Base-by-base conservation (phyloP, 192 early-diverging fungal genomes). In the Coemansia sp. region DNA sequence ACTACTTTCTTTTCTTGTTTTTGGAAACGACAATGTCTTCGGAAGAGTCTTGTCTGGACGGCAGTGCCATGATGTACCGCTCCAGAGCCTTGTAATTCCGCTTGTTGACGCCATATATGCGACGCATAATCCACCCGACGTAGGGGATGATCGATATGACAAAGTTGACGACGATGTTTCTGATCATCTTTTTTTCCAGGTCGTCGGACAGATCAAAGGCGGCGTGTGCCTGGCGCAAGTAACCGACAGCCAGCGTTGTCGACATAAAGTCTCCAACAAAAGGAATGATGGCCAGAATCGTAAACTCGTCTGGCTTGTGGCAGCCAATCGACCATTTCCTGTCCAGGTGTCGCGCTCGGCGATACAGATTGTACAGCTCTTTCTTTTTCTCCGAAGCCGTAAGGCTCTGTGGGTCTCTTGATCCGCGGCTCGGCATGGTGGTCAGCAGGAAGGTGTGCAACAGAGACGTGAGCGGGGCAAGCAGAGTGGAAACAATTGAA, bases 51-150 rank as follows among this genome's bases (percentile, higher is more conserved):
- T 48, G 10, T 33, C 55, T 62, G 16, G 55, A 25, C 10, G 60
- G 40, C 45, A 49, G 45, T n/a, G 67, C 45, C 68, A 69, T 65
- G 17, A 80, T 36, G 56, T 80, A 80, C 33, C 56, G 31, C 28
- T 75, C 68, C 3, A 80, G 40, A 0, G 71, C 7, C 20, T 20
- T 58, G 25, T 80, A 80, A 52, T 80, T 80, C 12, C 69, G 64
- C 54, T 61, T 74, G 51, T 80, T 80, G 33, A 80, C 72, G 49
- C 45, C 32, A 28, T 48, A 75, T 3, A 71, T 32, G 4, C 72
- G 63, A 18, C 72, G 68, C n/a, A 65, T 20, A n/a, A 80, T 52
- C 72, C 77, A 80, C 5, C 77, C 77, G 8, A 67, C 52, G 30
- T 61, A 22, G 16, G 77, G 77, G 18, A 80, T 59, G 12, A 68